phyloP scores from a whole-genome alignment of 441 rosid species.

The Gossypium aridum region DNA sequence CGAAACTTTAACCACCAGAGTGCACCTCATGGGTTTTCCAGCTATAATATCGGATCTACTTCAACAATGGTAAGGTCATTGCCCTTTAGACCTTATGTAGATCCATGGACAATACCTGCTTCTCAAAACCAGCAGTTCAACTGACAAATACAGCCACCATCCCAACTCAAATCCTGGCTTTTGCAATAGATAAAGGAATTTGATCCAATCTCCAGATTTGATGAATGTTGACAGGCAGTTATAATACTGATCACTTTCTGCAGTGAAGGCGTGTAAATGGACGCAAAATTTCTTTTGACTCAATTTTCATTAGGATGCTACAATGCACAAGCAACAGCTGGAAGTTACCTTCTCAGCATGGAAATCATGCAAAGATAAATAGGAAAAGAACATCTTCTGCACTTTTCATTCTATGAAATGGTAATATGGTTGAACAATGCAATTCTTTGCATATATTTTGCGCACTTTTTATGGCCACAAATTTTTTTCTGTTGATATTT shows the following conservation, averaged over 20 bases:
- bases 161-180: background rate
- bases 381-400: background rate
- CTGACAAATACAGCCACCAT: slow-evolving; percentile 10
- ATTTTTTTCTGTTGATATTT: background rate
- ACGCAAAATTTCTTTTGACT: background rate
- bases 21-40: slow-evolving; percentile 11
- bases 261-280: background rate
- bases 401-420: background rate
- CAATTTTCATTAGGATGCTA: background rate
- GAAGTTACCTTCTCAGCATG: background rate
- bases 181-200: slow-evolving; percentile 4
- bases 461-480: background rate
- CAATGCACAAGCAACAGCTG: background rate
- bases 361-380: background rate
- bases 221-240: background rate
- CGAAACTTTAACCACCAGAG: slow-evolving; percentile 19
- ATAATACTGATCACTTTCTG: background rate
- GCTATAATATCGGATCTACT: slow-evolving; percentile 22
- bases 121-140: slow-evolving; percentile 18
- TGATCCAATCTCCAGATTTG: slow-evolving; percentile 2
- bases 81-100: slow-evolving; percentile 18
- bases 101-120: slow-evolving; percentile 15
- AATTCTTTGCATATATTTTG: background rate
- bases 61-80: slow-evolving; percentile 26
- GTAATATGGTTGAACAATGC: background rate